Conservation (phyloP, 1,139 yeast species). For the Scheffersomyces segobiensis region DNA sequence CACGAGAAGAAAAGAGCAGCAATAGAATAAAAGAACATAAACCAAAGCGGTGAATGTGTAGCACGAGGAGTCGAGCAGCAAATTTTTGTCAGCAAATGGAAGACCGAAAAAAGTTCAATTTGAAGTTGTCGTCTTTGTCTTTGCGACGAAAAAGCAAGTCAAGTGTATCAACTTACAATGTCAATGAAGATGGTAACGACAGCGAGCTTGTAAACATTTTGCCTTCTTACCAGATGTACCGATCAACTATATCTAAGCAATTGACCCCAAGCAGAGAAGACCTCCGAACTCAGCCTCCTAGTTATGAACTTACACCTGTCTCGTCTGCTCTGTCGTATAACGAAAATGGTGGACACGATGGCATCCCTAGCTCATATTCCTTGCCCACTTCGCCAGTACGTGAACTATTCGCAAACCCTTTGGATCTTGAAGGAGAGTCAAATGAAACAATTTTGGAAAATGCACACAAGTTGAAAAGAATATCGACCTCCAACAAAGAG, state of each 20-base stretch:
- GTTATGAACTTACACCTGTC: slow-evolving; percentile 32
- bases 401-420: slow-evolving; percentile 12
- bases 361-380: slow-evolving; percentile 6
- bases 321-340: slow-evolving; percentile 15
- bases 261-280: slow-evolving; percentile 38
- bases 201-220: slow-evolving; percentile 37
- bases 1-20: neutral
- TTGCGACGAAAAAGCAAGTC: slow-evolving; percentile 4
- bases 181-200: slow-evolving; percentile 11
- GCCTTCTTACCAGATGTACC: slow-evolving; percentile 46
- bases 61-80: neutral
- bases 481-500: slow-evolving; percentile 31
- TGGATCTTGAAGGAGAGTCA: slow-evolving; percentile 16
- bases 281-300: slow-evolving; percentile 34
- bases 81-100: neutral
- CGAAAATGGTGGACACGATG: slow-evolving; percentile 18
- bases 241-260: slow-evolving; percentile 38
- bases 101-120: slow-evolving; percentile 16
- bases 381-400: slow-evolving; percentile 21
- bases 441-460: slow-evolving; percentile 34
- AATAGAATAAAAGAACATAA: neutral
- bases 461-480: slow-evolving; percentile 34
- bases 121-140: slow-evolving; percentile 16
- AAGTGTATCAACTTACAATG: slow-evolving; percentile 1
- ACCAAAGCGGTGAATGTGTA: neutral